Percentiles rank a stretch among this genome's conserved stretches.
phyloP scores from a whole-genome alignment of 2,329 filamentous ascomycete species.

The Pseudogymnoascus destructans region DNA sequence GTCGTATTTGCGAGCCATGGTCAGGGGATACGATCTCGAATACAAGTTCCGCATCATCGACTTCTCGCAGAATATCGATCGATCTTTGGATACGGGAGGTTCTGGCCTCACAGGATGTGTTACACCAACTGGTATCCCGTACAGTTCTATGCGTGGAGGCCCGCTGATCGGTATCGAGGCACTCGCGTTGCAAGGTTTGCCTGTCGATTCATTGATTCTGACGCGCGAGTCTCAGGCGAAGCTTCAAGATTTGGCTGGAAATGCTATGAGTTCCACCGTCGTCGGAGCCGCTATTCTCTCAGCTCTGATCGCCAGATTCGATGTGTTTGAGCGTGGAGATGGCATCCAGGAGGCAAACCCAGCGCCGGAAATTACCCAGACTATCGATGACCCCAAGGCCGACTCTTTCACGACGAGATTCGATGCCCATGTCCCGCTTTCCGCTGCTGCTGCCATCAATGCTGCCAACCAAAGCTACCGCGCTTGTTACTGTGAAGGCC shows the following conservation, averaged over 20 bases:
- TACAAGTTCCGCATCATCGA: slow-evolving; percentile 47
- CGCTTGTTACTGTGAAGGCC: slow-evolving; percentile 46
- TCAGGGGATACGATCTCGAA: slow-evolving; percentile 40
- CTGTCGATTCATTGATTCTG: slow-evolving; percentile 47
- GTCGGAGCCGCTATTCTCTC: slow-evolving; percentile 50
- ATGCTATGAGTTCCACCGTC: slow-evolving; percentile 67
- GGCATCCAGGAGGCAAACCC: neutral
- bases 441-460: slow-evolving; percentile 12
- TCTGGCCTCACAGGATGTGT: slow-evolving; percentile 53
- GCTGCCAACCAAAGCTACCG: slow-evolving; percentile 27
- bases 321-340: slow-evolving; percentile 10
- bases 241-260: slow-evolving; percentile 59
- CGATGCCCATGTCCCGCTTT: slow-evolving; percentile 12
- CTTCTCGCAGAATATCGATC: slow-evolving; percentile 60
- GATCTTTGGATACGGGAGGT: slow-evolving; percentile 33
- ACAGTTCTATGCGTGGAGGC: slow-evolving; percentile 45
- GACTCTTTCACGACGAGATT: neutral
- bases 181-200: slow-evolving; percentile 55
- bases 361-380: neutral
- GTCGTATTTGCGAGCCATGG: slow-evolving; percentile 37
- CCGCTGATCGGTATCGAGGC: slow-evolving; percentile 49
- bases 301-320: slow-evolving; percentile 34
- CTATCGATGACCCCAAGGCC: neutral
- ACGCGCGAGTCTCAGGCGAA: slow-evolving; percentile 48
- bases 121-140: slow-evolving; percentile 51